These are phyloP conservation scores for Colletotrichum cordylinicola DNA, from an alignment of 2,329 filamentous ascomycete genomes.

Conservation along the genomic window DNA sequence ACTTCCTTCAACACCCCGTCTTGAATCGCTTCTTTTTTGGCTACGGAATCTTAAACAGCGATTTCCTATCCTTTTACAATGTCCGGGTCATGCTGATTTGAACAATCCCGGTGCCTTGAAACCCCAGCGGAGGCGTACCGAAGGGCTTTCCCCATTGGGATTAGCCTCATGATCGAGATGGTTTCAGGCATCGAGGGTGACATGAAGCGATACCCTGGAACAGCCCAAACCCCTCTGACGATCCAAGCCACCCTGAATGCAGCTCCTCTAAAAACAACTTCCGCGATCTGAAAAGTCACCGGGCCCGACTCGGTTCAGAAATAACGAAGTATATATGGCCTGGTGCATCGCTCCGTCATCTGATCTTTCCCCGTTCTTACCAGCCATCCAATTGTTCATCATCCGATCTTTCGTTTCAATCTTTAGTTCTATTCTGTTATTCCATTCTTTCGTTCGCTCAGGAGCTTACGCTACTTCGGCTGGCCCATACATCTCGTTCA, in stretches of 20 bases:
- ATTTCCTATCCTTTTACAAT: background rate
- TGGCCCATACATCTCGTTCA: background rate
- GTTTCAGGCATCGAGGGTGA: background rate
- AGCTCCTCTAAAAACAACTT: background rate
- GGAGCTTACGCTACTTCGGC: background rate
- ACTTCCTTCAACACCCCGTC: background rate
- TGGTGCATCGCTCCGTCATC: background rate
- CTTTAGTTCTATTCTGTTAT: background rate
- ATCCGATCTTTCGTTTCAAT: background rate
- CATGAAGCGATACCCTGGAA: background rate
- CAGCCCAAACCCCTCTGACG: background rate
- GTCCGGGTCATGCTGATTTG: background rate
- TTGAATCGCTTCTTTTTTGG: background rate
- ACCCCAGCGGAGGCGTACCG: background rate
- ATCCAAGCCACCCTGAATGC: background rate
- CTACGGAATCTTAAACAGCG: fast-evolving
- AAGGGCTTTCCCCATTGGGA: background rate
- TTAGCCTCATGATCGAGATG: background rate
- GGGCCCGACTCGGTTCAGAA: fast-evolving
- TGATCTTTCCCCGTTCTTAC: background rate
- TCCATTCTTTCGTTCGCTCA: background rate
- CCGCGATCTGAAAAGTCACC: background rate
- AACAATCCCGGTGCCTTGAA: background rate
- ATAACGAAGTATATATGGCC: background rate
- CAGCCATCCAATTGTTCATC: background rate